Percentiles rank a stretch among this genome's conserved stretches.
phyloP scores from a whole-genome alignment of 202 grass and related monocot species.

The Eragrostis tef region DNA sequence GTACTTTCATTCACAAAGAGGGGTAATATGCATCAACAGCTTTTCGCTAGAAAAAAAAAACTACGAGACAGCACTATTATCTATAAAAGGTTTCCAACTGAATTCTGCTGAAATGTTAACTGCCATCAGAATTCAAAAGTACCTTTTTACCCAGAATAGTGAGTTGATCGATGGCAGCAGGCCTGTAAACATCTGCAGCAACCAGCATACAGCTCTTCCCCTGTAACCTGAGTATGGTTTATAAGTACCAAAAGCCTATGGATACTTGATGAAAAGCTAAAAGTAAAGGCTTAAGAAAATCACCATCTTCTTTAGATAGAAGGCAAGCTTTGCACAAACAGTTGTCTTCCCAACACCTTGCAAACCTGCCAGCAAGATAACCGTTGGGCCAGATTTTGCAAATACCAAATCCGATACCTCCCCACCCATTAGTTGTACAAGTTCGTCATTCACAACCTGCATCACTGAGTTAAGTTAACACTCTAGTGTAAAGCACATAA shows the following conservation, averaged over 20 bases:
- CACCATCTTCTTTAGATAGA: constrained; percentile 84
- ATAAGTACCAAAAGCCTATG: constrained; percentile 52
- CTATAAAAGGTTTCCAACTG: constrained; percentile 28
- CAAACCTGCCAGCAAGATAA: constrained; percentile 84
- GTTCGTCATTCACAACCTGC: constrained; percentile 66
- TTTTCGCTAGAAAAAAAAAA: background rate
- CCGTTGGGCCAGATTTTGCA: constrained; percentile 78
- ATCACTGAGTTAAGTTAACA: constrained; percentile 35
- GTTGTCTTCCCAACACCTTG: constrained; percentile 99
- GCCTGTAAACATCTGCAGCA: constrained; percentile 97
- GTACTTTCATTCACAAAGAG: constrained; percentile 9
- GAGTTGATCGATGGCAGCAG: constrained; percentile 99
- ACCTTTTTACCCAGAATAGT: constrained; percentile 86
- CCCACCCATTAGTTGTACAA: constrained; percentile 90
- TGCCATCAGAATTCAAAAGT: constrained; percentile 33
- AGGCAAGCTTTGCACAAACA: constrained; percentile 91
- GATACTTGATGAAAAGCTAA: constrained; percentile 19
- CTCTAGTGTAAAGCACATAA: background rate
- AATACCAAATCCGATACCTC: constrained; percentile 88
- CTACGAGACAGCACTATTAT: background rate
- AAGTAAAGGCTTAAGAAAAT: constrained; percentile 42
- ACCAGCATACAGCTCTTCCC: constrained; percentile 97
- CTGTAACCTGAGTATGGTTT: constrained; percentile 66
- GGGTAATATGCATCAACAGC: background rate
- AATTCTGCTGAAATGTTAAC: background rate